Evolutionary conservation across 164 flowering plant species (phyloP).

Genomic region (Hamamelis virginiana): DNA sequence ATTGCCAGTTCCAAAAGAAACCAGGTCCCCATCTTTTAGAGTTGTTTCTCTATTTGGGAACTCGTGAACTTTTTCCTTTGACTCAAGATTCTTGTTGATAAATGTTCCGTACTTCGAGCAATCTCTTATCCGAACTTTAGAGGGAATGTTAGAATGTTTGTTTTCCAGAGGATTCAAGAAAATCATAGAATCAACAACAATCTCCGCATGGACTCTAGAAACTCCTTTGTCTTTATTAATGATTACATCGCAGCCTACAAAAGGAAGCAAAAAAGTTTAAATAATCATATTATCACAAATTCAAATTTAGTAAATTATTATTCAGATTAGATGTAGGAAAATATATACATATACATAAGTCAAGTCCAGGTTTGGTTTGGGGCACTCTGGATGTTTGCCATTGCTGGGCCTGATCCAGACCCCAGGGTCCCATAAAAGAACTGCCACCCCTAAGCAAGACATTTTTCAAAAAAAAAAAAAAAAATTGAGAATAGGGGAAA

Average conservation of each 20-base stretch:
- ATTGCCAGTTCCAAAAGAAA: constrained; percentile 85
- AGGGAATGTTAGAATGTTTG: constrained; percentile 28
- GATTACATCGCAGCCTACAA: constrained; percentile 79
- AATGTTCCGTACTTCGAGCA: constrained; percentile 86
- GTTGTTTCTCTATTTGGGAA: constrained; percentile 53
- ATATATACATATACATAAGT: not conserved
- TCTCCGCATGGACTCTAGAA: constrained; percentile 83
- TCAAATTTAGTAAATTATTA: not conserved
- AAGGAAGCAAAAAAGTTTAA: not conserved
- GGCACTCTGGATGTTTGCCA: not conserved
- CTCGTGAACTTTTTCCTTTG: constrained; percentile 58
- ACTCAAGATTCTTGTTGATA: constrained; percentile 39
- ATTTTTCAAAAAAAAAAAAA: too few relatives aligned
- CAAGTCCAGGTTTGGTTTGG: too few relatives aligned
- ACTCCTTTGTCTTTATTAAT: constrained; percentile 81
- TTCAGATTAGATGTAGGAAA: not conserved
- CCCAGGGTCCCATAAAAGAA: not conserved
- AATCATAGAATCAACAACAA: constrained; percentile 61
- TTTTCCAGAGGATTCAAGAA: constrained; percentile 26
- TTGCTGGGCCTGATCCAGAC: not conserved
- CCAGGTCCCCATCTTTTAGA: constrained; percentile 62
- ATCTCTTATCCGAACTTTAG: constrained; percentile 57
- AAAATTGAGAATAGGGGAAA: not conserved
- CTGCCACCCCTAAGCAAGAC: not conserved
- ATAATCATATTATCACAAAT: not conserved